Evolutionary conservation across 768 basidiomycete species (phyloP).

Genomic region (Trametes punicea): DNA sequence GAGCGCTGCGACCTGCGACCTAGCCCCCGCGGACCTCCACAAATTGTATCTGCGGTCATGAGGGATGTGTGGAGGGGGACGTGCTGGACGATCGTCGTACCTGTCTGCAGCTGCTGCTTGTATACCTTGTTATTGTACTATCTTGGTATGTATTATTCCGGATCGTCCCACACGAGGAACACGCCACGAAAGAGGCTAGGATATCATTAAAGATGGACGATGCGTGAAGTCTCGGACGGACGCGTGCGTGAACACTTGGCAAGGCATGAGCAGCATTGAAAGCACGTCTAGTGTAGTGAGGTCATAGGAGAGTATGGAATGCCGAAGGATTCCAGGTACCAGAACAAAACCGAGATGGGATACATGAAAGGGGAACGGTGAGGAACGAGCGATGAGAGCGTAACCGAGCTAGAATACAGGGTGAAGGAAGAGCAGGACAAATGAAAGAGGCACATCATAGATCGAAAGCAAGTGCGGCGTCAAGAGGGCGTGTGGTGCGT

Average conservation of each 20-base stretch:
- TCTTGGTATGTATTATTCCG: constrained; percentile 15
- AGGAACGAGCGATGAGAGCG: too few relatives aligned
- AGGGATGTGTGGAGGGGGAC: not conserved
- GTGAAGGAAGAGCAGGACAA: not conserved
- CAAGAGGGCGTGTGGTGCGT: not conserved
- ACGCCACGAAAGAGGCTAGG: not conserved
- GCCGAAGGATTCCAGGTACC: not conserved
- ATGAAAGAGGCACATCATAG: constrained; percentile 1
- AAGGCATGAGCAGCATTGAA: constrained; percentile 12
- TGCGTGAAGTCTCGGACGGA: not conserved
- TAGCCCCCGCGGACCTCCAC: constrained; percentile 26
- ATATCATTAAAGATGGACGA: not conserved
- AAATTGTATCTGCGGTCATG: not conserved
- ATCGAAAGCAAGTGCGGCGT: constrained; percentile 14
- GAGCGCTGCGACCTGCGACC: constrained; percentile 81
- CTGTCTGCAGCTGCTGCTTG: constrained; percentile 3
- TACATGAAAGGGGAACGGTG: not conserved
- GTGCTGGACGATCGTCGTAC: not conserved
- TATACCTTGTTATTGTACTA: constrained; percentile 17
- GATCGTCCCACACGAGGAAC: not conserved
- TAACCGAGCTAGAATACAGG: constrained; percentile 18
- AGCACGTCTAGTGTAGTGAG: not conserved
- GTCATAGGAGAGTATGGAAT: not conserved
- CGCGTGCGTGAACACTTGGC: not conserved
- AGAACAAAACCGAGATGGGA: not conserved